Evolutionary conservation across 352 stramenopile species (phyloP).

Genomic region (Phytopythium sindhum): DNA sequence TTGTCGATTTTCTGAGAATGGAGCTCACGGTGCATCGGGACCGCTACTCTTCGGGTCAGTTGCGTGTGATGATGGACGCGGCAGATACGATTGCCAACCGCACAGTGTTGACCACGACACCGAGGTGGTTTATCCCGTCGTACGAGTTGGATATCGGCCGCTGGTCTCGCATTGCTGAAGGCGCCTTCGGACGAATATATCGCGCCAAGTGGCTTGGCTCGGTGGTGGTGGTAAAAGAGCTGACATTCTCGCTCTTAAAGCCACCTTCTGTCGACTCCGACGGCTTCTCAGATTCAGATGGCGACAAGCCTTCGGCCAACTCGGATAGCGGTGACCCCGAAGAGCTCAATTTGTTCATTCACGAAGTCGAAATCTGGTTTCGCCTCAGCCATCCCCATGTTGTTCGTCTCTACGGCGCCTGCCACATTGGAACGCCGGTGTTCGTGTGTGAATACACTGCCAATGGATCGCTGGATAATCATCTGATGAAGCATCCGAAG

Average conservation of each 20-base stretch:
- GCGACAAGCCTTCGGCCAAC: no score
- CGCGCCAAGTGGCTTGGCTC: background rate
- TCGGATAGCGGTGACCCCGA: background rate
- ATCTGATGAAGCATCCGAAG: background rate
- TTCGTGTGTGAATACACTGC: background rate
- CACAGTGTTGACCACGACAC: background rate
- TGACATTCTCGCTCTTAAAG: background rate
- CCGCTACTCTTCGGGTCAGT: background rate
- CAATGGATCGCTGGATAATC: background rate
- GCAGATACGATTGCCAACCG: background rate
- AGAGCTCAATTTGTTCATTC: background rate
- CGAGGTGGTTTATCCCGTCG: background rate
- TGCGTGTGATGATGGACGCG: background rate
- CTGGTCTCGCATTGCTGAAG: background rate
- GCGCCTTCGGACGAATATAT: background rate
- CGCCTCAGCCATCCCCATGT: background rate
- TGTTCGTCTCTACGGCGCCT: background rate
- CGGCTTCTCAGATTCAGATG: background rate
- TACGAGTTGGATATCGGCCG: background rate
- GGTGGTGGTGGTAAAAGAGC: background rate
- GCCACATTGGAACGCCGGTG: conserved; percentile 8
- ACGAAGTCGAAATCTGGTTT: background rate
- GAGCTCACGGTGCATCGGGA: background rate
- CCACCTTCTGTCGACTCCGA: background rate
- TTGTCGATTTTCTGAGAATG: background rate